phyloP scores from a whole-genome alignment of 2,329 filamentous ascomycete species.

The Saccharata proteae region DNA sequence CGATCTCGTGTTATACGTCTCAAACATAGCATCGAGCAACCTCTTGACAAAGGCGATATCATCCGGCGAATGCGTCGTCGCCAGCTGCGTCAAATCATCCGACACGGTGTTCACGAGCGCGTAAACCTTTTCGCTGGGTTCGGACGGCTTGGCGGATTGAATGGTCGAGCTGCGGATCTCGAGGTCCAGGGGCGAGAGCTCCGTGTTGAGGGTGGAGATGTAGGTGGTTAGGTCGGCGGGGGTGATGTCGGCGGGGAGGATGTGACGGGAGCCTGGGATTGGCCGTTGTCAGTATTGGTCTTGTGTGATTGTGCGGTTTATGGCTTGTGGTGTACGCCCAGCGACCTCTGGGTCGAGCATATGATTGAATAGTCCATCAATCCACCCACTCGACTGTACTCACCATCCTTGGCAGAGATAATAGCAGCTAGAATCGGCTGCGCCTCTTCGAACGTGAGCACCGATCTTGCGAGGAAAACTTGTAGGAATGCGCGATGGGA shows the following conservation, averaged over 20 bases:
- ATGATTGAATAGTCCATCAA: background rate
- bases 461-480: slow-evolving; percentile 67
- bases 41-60: slow-evolving; percentile 86
- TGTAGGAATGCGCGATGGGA: slow-evolving; percentile 83
- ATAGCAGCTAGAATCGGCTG: slow-evolving; percentile 67
- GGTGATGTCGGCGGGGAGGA: slow-evolving; percentile 52
- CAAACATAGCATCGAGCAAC: slow-evolving; percentile 83
- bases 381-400: background rate
- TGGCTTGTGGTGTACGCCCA: too few species aligned
- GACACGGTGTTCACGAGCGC: slow-evolving; percentile 80
- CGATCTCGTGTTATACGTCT: slow-evolving; percentile 67
- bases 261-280: slow-evolving; percentile 30
- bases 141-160: slow-evolving; percentile 47
- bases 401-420: slow-evolving; percentile 44
- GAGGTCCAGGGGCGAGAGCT: slow-evolving; percentile 69
- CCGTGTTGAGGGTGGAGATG: slow-evolving; percentile 57
- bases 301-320: background rate
- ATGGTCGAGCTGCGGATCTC: slow-evolving; percentile 69
- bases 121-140: slow-evolving; percentile 56
- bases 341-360: background rate
- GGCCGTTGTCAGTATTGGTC: slow-evolving; percentile 1
- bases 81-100: slow-evolving; percentile 75
- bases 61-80: slow-evolving; percentile 66
- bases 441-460: slow-evolving; percentile 63
- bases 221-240: slow-evolving; percentile 55